A percentile compares a stretch with the other conserved stretches of the same genome.
These are phyloP conservation scores for Podaxis rugospora DNA, from an alignment of 768 basidiomycete species.

Conservation along the genomic window DNA sequence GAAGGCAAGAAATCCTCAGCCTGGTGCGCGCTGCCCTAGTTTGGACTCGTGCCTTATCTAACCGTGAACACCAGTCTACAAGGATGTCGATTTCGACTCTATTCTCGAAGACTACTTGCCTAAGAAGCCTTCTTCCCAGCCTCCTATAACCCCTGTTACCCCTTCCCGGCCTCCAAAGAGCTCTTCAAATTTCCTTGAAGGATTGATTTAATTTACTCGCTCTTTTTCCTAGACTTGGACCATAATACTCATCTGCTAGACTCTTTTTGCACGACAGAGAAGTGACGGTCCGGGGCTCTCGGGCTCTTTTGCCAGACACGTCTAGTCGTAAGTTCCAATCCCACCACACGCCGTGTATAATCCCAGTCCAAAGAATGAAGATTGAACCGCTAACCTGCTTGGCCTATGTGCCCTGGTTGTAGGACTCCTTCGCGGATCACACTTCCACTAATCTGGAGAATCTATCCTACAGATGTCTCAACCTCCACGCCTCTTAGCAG, in stretches of 20 bases:
- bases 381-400: too few species aligned
- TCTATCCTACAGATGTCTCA: too few species aligned
- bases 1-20: conserved; percentile 39
- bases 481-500: too few species aligned
- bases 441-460: too few species aligned
- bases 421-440: too few species aligned
- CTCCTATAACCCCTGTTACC: conserved; percentile 12
- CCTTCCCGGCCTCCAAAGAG: conserved; percentile 20
- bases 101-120: conserved; percentile 73
- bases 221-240: background rate
- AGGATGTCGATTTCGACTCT: conserved; percentile 62
- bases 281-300: too few species aligned
- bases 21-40: conserved; percentile 28
- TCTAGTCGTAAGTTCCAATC: too few species aligned
- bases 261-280: background rate
- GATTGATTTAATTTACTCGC: conserved; percentile 21
- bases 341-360: too few species aligned
- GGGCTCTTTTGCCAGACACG: too few species aligned
- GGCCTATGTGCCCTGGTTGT: too few species aligned
- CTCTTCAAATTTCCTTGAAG: conserved; percentile 35
- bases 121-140: conserved; percentile 16
- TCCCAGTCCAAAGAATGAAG: too few species aligned
- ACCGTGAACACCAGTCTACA: conserved; percentile 27
- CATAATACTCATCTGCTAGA: background rate
- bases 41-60: background rate